phyloP scores from a whole-genome alignment of 106 monocot species.

The Allium fistulosum region DNA sequence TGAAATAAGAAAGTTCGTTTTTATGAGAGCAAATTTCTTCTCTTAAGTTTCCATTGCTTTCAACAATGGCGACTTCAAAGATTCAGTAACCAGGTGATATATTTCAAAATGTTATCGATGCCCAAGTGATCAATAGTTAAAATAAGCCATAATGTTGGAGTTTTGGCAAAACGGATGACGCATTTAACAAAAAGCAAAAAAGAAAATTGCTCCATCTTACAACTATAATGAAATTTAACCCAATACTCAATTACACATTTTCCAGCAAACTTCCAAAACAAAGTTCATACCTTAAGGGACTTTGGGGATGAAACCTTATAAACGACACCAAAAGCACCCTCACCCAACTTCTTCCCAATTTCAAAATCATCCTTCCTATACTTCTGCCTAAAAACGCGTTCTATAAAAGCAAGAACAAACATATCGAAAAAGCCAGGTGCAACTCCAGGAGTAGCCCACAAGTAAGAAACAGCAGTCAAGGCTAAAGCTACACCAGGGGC shows the following conservation, averaged over 20 bases:
- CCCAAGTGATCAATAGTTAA: no score
- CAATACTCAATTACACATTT: background rate
- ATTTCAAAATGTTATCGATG: no score
- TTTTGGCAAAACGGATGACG: no score
- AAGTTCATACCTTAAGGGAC: conserved; percentile 20
- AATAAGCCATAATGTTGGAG: no score
- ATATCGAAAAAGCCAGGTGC: conserved; percentile 96
- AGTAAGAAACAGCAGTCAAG: conserved; percentile 63
- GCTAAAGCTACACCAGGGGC: conserved; percentile 77
- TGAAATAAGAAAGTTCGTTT: no score
- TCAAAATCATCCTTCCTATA: conserved; percentile 87
- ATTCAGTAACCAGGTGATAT: no score
- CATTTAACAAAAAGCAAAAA: no score
- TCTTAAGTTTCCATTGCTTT: no score
- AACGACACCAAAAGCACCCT: conserved; percentile 91
- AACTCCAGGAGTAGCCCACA: conserved; percentile 96
- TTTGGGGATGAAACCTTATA: conserved; percentile 58
- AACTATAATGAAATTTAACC: background rate
- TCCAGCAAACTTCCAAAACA: background rate
- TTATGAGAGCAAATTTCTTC: no score
- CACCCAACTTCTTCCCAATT: conserved; percentile 78
- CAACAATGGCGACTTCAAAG: no score
- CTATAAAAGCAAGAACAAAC: conserved; percentile 85
- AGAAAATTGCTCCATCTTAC: no score
- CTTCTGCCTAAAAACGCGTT: conserved; percentile 57